These are phyloP conservation scores for Tulasnella sp. DNA, from an alignment of 768 basidiomycete genomes.

Conservation along the genomic window DNA sequence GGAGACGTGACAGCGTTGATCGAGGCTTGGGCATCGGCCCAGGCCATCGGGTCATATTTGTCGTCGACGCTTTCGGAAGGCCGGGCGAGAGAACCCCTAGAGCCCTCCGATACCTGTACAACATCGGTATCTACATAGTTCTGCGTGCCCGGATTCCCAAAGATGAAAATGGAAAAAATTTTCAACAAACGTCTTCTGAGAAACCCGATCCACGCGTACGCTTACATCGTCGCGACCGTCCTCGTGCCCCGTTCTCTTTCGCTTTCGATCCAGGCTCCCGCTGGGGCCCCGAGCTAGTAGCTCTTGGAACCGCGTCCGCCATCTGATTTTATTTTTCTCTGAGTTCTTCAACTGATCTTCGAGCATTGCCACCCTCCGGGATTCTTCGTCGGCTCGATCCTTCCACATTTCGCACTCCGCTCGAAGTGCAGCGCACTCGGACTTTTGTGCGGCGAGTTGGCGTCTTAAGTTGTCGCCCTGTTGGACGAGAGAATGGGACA, in stretches of 20 bases:
- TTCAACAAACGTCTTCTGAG: too few relatives aligned
- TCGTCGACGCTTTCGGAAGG: too few relatives aligned
- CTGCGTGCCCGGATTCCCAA: too few relatives aligned
- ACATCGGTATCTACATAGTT: too few relatives aligned
- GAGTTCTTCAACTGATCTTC: background rate
- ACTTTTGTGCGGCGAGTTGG: background rate
- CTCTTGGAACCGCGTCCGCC: background rate
- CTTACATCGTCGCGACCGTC: too few relatives aligned
- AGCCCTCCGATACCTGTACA: too few relatives aligned
- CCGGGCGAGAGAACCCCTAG: too few relatives aligned
- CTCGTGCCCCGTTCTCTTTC: background rate
- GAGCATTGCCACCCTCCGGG: background rate
- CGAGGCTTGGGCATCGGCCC: too few relatives aligned
- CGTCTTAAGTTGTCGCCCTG: background rate
- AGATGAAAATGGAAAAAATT: too few relatives aligned
- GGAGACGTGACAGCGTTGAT: too few relatives aligned
- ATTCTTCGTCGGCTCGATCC: background rate
- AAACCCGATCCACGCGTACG: too few relatives aligned
- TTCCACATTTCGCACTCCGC: background rate
- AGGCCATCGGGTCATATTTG: too few relatives aligned
- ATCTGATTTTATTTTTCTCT: background rate
- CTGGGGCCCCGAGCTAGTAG: background rate
- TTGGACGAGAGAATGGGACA: background rate
- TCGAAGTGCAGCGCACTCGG: background rate
- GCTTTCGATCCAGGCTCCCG: background rate